Percentiles rank a stretch among this genome's conserved stretches.
These are phyloP conservation scores for Citrus unshiu DNA, from an alignment of 345 rosid species.

Conservation along the genomic window DNA sequence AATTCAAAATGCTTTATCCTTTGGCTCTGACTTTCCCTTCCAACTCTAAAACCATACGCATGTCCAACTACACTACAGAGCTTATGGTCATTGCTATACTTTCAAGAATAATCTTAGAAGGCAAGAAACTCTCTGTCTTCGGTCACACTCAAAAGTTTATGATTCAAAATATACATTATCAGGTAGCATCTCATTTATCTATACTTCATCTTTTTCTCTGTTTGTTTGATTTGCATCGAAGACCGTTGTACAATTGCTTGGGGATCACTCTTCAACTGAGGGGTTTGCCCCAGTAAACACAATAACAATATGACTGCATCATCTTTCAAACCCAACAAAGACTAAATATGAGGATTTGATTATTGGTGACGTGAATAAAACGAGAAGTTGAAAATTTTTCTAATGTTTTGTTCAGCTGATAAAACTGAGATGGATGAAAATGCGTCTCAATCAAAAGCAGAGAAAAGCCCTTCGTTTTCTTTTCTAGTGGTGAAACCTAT, in stretches of 20 bases:
- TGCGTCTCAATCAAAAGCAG: background rate
- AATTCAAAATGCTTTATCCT: background rate
- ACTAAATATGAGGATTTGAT: background rate
- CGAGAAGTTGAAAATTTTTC: background rate
- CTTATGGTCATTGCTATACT: background rate
- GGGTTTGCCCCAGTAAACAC: background rate
- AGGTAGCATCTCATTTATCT: background rate
- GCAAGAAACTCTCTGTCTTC: conserved; percentile 21
- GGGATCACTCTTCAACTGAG: conserved; percentile 1
- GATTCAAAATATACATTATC: background rate
- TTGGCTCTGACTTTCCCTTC: background rate
- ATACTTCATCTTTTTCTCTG: background rate
- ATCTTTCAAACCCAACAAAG: background rate
- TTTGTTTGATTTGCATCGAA: background rate
- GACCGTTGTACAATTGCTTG: background rate
- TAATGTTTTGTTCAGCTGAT: background rate
- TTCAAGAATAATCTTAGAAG: conserved; percentile 26
- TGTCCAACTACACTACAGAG: background rate
- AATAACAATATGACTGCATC: background rate
- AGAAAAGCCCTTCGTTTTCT: background rate
- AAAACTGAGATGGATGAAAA: background rate
- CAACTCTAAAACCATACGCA: background rate
- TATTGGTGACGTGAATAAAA: background rate
- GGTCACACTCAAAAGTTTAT: background rate
- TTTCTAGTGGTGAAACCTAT: background rate